phyloP scores from a whole-genome alignment of 768 basidiomycete species.

The Pleurotus tuoliensis region DNA sequence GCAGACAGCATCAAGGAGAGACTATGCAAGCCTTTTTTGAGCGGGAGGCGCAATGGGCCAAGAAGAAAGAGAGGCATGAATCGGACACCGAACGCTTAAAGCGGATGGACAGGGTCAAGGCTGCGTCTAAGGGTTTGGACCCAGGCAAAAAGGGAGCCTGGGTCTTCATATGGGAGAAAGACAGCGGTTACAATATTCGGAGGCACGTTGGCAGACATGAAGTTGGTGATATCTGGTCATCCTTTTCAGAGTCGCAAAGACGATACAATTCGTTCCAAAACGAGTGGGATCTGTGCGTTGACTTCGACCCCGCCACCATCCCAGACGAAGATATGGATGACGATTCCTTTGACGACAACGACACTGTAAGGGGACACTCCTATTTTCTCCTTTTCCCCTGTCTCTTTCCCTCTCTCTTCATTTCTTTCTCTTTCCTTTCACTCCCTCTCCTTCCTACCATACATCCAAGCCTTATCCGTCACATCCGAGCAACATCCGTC shows the following conservation, averaged over 20 bases:
- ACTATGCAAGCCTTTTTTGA: constrained; percentile 6
- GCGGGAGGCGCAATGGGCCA: background rate
- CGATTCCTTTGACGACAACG: background rate
- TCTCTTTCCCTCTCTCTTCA: too few species aligned
- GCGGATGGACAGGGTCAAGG: background rate
- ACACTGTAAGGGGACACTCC: too few species aligned
- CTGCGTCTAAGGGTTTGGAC: constrained; percentile 15
- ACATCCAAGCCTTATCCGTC: too few species aligned
- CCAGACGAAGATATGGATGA: constrained; percentile 7
- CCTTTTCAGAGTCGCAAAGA: constrained; percentile 11
- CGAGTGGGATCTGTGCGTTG: constrained; percentile 19
- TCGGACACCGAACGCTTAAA: background rate
- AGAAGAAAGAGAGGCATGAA: background rate
- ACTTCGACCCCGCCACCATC: constrained; percentile 9
- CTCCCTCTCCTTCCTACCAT: too few species aligned
- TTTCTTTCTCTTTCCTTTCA: too few species aligned
- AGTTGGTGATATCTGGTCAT: constrained; percentile 12
- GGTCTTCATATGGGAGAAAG: constrained; percentile 19
- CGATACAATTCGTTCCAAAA: constrained; percentile 15
- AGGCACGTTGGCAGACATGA: constrained; percentile 8
- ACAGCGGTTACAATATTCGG: constrained; percentile 17
- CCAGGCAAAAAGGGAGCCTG: constrained; percentile 17
- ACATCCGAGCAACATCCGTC: too few species aligned
- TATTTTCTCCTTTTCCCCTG: too few species aligned
- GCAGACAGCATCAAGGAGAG: constrained; percentile 1